Evolutionary conservation across 78 protist species (phyloP).

Genomic region (Pelomyxa schiedti): DNA sequence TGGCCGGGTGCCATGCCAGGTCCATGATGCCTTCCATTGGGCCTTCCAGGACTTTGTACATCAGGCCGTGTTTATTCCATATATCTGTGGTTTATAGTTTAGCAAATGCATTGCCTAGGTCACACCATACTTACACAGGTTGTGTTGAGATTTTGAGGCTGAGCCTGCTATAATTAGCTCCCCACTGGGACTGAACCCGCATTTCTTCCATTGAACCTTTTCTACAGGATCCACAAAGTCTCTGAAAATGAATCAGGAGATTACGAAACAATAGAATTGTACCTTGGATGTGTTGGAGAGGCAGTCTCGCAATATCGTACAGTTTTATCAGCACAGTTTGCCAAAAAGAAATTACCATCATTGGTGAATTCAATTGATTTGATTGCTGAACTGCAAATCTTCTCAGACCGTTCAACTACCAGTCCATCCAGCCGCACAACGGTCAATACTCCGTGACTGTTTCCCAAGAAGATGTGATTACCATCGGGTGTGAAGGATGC

Average conservation of each 20-base stretch:
- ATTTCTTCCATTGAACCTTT: conserved; percentile 50
- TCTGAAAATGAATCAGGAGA: not conserved
- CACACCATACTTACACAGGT: not conserved
- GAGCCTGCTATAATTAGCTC: conserved; percentile 42
- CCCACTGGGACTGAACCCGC: conserved; percentile 19
- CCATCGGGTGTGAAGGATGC: not conserved
- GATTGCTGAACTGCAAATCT: not conserved
- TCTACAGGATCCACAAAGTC: conserved; percentile 19
- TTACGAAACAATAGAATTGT: too few species aligned
- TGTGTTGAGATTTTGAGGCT: conserved; percentile 23
- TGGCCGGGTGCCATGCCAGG: conserved; percentile 45
- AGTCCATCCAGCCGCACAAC: not conserved
- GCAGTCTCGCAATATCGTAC: conserved; percentile 10
- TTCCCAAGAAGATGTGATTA: not conserved
- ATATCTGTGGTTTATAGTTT: too few species aligned
- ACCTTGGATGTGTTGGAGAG: too few species aligned
- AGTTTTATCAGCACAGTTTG: conserved; percentile 17
- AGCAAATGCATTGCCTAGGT: not conserved
- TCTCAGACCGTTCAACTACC: not conserved
- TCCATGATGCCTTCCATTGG: conserved; percentile 57
- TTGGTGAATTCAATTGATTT: conserved; percentile 32
- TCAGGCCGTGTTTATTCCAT: conserved; percentile 35
- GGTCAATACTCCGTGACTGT: not conserved
- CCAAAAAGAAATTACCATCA: conserved; percentile 21
- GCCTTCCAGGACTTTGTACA: conserved; percentile 53